phyloP scores from a whole-genome alignment of 2,329 filamentous ascomycete genomes.

The Diaporthe nobilis region DNA sequence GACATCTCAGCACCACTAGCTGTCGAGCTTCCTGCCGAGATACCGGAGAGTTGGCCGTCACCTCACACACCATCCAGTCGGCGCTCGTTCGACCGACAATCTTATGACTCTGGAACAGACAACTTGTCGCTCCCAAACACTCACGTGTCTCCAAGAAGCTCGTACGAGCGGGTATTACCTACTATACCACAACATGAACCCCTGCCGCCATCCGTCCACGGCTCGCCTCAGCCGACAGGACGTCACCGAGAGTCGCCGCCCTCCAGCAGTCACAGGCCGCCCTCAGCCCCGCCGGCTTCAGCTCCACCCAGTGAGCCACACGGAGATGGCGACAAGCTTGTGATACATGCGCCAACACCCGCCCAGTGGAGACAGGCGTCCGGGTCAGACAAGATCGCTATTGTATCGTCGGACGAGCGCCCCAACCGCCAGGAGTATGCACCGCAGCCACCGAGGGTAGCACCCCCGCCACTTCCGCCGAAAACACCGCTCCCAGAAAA shows the following conservation, averaged over 20 bases:
- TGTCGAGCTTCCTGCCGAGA: slow-evolving; percentile 71
- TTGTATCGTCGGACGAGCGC: slow-evolving; percentile 72
- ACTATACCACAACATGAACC: slow-evolving; percentile 48
- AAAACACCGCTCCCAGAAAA: slow-evolving; percentile 79
- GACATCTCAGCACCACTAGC: slow-evolving; percentile 63
- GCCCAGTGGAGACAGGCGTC: slow-evolving; percentile 69
- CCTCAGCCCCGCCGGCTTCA: slow-evolving; percentile 46
- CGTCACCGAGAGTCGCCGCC: slow-evolving; percentile 49
- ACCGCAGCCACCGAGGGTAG: slow-evolving; percentile 57
- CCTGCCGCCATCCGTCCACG: slow-evolving; percentile 45
- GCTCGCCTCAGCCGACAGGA: slow-evolving; percentile 49
- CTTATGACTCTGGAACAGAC: slow-evolving; percentile 70
- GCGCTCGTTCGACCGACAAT: slow-evolving; percentile 52
- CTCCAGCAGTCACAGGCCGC: slow-evolving; percentile 35
- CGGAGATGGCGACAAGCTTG: slow-evolving; percentile 65
- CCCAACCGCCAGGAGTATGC: slow-evolving; percentile 57
- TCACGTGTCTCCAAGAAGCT: slow-evolving; percentile 64
- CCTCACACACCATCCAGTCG: slow-evolving; percentile 59
- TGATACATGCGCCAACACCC: slow-evolving; percentile 70
- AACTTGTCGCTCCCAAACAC: slow-evolving; percentile 59
- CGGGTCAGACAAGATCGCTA: slow-evolving; percentile 78
- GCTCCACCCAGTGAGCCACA: not conserved
- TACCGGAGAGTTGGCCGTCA: slow-evolving; percentile 57
- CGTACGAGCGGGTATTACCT: slow-evolving; percentile 60
- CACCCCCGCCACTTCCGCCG: slow-evolving; percentile 80